Conservation (phyloP, 352 stramenopile species). For the Phytophthora pluvialis region DNA sequence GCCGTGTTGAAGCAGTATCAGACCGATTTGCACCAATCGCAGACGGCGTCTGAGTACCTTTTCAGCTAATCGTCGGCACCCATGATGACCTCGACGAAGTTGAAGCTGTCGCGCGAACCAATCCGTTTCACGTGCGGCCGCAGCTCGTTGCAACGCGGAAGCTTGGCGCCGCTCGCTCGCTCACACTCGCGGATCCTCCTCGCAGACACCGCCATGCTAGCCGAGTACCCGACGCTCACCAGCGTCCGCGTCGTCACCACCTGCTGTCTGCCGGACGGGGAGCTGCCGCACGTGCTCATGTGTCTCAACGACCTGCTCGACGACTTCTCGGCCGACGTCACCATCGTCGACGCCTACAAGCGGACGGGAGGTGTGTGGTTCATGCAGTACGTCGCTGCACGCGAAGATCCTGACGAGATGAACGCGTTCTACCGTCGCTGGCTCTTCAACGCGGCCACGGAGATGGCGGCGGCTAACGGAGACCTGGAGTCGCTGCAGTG, state of each 20-base stretch:
- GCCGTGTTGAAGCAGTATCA: constrained; percentile 20
- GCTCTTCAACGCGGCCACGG: constrained; percentile 26
- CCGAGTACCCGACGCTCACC: constrained; percentile 10
- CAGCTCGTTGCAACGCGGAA: constrained; percentile 1
- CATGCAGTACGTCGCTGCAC: constrained; percentile 28
- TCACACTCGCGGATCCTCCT: constrained; percentile 12
- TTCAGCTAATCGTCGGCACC: constrained; percentile 3
- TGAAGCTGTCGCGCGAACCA: constrained; percentile 4
- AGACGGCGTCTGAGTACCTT: not conserved
- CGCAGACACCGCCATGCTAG: constrained; percentile 1
- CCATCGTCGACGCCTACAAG: constrained; percentile 22
- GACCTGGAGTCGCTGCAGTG: constrained; percentile 19
- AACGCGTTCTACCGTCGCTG: constrained; percentile 29
- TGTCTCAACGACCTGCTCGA: constrained; percentile 23
- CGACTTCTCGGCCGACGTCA: constrained; percentile 24
- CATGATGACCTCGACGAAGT: constrained; percentile 5
- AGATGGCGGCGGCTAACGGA: constrained; percentile 18
- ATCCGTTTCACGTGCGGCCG: not conserved
- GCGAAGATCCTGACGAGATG: constrained; percentile 19
- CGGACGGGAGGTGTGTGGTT: constrained; percentile 6
- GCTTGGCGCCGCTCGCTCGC: not conserved
- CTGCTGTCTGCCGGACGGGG: constrained; percentile 14
- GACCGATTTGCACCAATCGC: constrained; percentile 4
- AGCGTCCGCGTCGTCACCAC: constrained; percentile 10
- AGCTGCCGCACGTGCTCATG: constrained; percentile 25